These are phyloP conservation scores for Castanopsis chinensis DNA, from an alignment of 306 rosid genomes.

Conservation along the genomic window DNA sequence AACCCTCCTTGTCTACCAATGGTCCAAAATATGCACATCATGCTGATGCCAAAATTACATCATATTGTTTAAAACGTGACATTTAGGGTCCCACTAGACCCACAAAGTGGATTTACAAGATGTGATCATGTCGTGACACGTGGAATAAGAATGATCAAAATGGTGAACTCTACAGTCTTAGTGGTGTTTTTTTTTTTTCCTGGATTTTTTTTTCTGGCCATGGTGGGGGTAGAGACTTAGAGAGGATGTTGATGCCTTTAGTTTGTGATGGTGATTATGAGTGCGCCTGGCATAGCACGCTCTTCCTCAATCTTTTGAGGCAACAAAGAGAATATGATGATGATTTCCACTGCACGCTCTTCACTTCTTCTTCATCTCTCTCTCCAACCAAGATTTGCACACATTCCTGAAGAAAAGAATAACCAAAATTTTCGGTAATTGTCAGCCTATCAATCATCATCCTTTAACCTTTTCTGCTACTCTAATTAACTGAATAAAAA, in stretches of 20 bases:
- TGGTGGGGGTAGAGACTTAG: conserved; percentile 3
- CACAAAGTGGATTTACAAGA: conserved; percentile 8
- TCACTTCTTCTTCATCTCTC: conserved; percentile 22
- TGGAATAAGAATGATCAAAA: neutral
- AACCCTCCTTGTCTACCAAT: conserved; percentile 20
- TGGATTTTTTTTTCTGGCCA: no score
- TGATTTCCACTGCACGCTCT: conserved; percentile 69
- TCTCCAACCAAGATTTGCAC: conserved; percentile 46
- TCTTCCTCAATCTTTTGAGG: conserved; percentile 45
- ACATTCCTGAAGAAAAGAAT: conserved; percentile 50
- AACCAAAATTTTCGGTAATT: conserved; percentile 50
- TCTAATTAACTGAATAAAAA: neutral
- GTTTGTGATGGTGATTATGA: conserved; percentile 68
- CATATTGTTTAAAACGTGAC: conserved; percentile 5
- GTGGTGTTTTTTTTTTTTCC: neutral
- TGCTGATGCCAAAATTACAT: conserved; percentile 52
- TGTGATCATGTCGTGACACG: neutral
- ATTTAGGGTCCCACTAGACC: conserved; percentile 2
- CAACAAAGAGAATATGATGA: conserved; percentile 81
- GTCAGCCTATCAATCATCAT: conserved; percentile 62
- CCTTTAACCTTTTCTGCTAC: conserved; percentile 40
- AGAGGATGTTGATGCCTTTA: conserved; percentile 19
- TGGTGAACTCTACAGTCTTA: conserved; percentile 9
- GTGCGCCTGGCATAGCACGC: conserved; percentile 67
- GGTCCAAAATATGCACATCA: conserved; percentile 31